Evolutionary conservation across 2,329 filamentous ascomycete genomes (phyloP), one percentile per base, ranked within the genome.

Genomic region (Fusarium pilosicola): DNA sequence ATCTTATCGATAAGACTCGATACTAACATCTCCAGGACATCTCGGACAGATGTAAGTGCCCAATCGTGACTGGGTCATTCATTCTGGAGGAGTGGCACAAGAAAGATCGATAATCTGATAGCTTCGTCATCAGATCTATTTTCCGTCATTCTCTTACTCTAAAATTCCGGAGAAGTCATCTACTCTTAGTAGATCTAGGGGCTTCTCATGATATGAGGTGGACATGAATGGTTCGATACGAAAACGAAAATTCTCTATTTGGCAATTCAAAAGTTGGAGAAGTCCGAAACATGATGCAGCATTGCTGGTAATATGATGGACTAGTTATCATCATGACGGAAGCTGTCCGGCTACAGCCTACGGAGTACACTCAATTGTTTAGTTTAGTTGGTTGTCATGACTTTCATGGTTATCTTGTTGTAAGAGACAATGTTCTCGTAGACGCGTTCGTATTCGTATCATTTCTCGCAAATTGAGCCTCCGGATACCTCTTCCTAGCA

Each of bases 371-470:
- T 38, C n/a, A 24, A 18, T 38, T 41, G 7, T 55, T 28, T 24
- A 24, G 24, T 3, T 3, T 24, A 36, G 18, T 49, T 36, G 17
- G 39, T 41, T 38, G n/a, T 62, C 58, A 54, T 44, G 26, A 45
- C 32, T 61, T 55, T 15, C 11, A 28, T 24, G 28, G 48, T 65
- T 54, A 42, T 52, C 45, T 20, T 24, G 17, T 6, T 51, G 13
- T 26, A 20, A 28, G 18, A 41, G n/a, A 36, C 24, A 26, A 65
- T 52, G 41, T 22, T 54, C 59, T 76, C 75, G 75, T 77, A 68
- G 60, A 65, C 76, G 76, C 74, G 64, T 80, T 80, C 79, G 79
- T 80, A 80, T 80, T 80, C 79, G 79, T 79, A 79, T 77, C 63
- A 36, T 45, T 58, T 65, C 57, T 74, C 71, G 68, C 62, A 70